phyloP scores from a whole-genome alignment of 345 rosid genomes.

The Abelmoschus esculentus region DNA sequence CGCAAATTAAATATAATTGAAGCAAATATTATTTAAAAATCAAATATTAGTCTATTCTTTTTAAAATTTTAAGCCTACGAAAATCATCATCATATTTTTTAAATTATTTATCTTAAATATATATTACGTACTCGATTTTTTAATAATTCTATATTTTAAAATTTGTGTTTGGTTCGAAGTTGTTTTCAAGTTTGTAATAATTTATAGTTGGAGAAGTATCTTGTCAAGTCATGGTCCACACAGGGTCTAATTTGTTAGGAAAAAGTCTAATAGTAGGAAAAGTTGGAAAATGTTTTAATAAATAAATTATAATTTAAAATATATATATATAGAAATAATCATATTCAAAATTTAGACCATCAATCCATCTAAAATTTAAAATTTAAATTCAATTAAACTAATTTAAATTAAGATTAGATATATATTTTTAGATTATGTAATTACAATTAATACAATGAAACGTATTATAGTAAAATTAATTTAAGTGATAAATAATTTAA shows the following conservation, averaged over 20 bases:
- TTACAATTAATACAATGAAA: no score
- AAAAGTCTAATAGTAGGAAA: neutral
- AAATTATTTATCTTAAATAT: no score
- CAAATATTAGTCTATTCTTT: no score
- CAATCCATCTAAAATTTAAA: no score
- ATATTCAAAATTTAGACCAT: neutral
- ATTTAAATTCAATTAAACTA: no score
- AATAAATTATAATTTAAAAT: no score
- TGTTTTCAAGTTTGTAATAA: neutral
- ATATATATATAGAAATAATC: no score
- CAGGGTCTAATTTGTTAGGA: neutral
- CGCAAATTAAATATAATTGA: conserved; percentile 19
- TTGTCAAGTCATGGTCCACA: neutral
- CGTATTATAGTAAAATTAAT: no score
- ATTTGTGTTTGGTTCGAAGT: neutral
- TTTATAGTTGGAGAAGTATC: neutral
- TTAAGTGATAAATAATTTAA: no score
- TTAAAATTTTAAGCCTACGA: no score
- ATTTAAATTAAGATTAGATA: no score
- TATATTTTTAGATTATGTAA: no score
- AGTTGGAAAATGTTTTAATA: neutral
- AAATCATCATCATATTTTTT: neutral
- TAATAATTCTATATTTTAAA: neutral
- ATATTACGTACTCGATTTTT: neutral
- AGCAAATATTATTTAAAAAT: neutral